Evolutionary conservation across 2,329 filamentous ascomycete genomes (phyloP).

Genomic region (Colletotrichum costaricense): DNA sequence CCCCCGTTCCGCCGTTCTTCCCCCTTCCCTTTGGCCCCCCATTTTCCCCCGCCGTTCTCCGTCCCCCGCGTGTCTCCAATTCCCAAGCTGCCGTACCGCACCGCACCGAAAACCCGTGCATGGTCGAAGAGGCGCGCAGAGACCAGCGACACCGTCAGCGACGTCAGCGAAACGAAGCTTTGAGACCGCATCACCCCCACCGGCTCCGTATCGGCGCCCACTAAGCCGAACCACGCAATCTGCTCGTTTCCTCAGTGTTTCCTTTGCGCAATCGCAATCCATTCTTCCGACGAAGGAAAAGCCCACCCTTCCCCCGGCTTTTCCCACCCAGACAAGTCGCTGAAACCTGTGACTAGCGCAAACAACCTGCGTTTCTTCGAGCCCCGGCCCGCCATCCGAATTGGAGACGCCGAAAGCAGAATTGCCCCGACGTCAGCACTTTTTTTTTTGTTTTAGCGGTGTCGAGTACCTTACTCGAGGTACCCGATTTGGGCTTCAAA

Average conservation of each 20-base stretch:
- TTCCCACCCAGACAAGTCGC: neutral
- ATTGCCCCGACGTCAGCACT: constrained; percentile 3
- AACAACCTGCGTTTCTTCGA: constrained; percentile 6
- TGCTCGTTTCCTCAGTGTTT: neutral
- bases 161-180: constrained; percentile 30
- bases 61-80: constrained; percentile 1
- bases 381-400: constrained; percentile 1
- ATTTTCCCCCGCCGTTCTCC: neutral
- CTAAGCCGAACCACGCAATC: constrained; percentile 3
- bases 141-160: neutral
- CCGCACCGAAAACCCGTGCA: constrained; percentile 1
- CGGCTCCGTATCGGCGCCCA: constrained; percentile 32
- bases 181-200: constrained; percentile 12
- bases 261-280: neutral
- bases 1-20: constrained; percentile 4
- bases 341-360: constrained; percentile 12
- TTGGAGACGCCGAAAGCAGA: neutral
- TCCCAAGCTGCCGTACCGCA: neutral
- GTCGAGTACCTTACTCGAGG: constrained; percentile 4
- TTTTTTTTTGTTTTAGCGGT: neutral
- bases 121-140: neutral
- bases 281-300: neutral
- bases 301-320: neutral
- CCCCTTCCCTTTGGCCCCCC: neutral
- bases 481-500: neutral